Conservation (phyloP, 106 monocot genomes). For the Narthecium ossifragum region DNA sequence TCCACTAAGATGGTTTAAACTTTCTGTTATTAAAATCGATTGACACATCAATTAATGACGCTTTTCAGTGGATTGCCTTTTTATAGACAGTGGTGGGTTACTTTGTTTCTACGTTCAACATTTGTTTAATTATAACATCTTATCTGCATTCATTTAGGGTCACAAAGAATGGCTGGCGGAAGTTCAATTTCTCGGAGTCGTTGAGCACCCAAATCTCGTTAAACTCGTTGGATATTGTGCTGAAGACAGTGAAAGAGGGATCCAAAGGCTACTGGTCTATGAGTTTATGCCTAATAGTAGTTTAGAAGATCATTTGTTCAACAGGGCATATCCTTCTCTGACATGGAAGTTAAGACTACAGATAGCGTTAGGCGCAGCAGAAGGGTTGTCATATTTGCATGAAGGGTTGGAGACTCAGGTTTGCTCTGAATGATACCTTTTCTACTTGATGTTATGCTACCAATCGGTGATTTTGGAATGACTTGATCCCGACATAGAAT, state of each 20-base stretch:
- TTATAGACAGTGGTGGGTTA: too few species aligned
- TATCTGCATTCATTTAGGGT: constrained; percentile 16
- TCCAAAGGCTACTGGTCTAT: constrained; percentile 26
- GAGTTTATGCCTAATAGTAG: constrained; percentile 37
- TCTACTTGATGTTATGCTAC: not conserved
- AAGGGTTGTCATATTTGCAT: constrained; percentile 33
- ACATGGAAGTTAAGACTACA: constrained; percentile 25
- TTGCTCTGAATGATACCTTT: not conserved
- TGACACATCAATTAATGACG: too few species aligned
- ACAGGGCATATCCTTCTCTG: constrained; percentile 16
- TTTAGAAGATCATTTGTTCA: constrained; percentile 33
- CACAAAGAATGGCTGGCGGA: constrained; percentile 37
- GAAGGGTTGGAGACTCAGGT: constrained; percentile 39
- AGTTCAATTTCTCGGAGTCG: constrained; percentile 33
- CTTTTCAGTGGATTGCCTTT: too few species aligned
- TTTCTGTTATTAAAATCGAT: too few species aligned
- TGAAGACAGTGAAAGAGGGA: constrained; percentile 23
- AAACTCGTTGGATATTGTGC: constrained; percentile 38
- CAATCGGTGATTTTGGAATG: too few species aligned
- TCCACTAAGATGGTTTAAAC: too few species aligned
- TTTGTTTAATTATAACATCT: too few species aligned
- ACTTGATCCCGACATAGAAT: too few species aligned
- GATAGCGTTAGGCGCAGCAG: constrained; percentile 28
- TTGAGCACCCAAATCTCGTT: constrained; percentile 39
- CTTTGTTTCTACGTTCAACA: too few species aligned